Evolutionary conservation across 75 land plant genomes (phyloP).

Genomic region (Selaginella moellendorffii): DNA sequence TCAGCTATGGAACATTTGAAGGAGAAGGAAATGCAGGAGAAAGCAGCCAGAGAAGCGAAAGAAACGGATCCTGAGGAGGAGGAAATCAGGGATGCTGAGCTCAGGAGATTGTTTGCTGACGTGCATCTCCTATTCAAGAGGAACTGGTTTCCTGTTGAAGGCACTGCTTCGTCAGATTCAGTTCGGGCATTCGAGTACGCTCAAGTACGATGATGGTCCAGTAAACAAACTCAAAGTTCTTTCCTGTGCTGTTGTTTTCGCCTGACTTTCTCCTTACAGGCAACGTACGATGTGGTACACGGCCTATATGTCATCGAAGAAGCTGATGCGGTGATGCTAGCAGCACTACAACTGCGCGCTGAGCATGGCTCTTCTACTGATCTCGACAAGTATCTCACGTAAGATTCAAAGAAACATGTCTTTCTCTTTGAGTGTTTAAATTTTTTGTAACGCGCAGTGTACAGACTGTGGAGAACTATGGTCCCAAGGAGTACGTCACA

Average conservation of each 20-base stretch:
- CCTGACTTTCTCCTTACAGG: slow-evolving; percentile 9
- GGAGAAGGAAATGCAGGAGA: slow-evolving; percentile 10
- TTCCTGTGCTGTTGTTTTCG: not conserved
- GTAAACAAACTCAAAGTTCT: not conserved
- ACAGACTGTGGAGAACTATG: slow-evolving; percentile 18
- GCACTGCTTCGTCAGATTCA: slow-evolving; percentile 1
- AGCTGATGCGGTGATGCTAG: slow-evolving; percentile 24
- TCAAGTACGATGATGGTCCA: not conserved
- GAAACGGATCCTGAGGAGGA: not conserved
- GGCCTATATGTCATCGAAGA: slow-evolving; percentile 18
- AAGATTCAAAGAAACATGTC: not conserved
- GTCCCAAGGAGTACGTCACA: slow-evolving; percentile 16
- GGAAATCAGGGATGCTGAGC: not conserved
- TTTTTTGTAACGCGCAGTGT: slow-evolving; percentile 7
- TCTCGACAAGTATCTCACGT: slow-evolving; percentile 14
- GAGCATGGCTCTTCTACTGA: slow-evolving; percentile 13
- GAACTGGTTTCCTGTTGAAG: not conserved
- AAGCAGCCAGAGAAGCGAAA: not conserved
- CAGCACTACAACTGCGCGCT: slow-evolving; percentile 22
- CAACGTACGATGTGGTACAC: slow-evolving; percentile 20
- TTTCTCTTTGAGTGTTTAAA: no score
- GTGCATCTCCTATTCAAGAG: not conserved
- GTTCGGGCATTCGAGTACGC: slow-evolving; percentile 8
- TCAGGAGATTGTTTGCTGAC: not conserved
- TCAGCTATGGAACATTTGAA: not conserved